These are phyloP conservation scores for Tetrapisispora iriomotensis DNA, from an alignment of 805 yeast genomes.

Conservation along the genomic window DNA sequence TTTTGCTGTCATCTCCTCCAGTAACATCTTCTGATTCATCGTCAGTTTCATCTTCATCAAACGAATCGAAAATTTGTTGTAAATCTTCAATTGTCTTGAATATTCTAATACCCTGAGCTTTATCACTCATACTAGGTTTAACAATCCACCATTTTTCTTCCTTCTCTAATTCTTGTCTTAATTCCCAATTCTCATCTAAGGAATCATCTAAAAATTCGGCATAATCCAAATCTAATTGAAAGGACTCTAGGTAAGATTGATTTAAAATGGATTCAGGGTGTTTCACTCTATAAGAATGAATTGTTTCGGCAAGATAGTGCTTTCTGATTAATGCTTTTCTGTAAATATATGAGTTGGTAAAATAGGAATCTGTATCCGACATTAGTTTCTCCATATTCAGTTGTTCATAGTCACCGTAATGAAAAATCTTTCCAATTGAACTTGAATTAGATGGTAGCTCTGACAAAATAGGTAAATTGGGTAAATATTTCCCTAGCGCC, in stretches of 20 bases:
- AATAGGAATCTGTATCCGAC: conserved; percentile 36
- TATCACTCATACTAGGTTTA: conserved; percentile 95
- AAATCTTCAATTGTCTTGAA: conserved; percentile 71
- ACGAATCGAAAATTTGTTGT: conserved; percentile 73
- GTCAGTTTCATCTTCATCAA: conserved; percentile 68
- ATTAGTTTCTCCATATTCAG: conserved; percentile 57
- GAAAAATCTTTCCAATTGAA: conserved; percentile 39
- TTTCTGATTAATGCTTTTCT: conserved; percentile 87
- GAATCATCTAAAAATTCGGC: conserved; percentile 95
- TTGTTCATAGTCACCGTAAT: conserved; percentile 86
- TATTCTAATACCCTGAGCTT: conserved; percentile 89
- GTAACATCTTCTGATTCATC: conserved; percentile 30
- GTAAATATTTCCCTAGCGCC: conserved; percentile 28
- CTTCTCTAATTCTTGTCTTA: conserved; percentile 63
- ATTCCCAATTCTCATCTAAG: conserved; percentile 83
- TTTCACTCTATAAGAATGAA: conserved; percentile 65
- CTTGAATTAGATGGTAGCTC: conserved; percentile 12
- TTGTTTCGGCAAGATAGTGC: conserved; percentile 77
- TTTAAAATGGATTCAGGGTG: conserved; percentile 56
- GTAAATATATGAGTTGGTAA: conserved; percentile 72
- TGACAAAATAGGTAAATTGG: conserved; percentile 27
- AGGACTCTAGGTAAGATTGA: conserved; percentile 62
- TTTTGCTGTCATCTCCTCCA: conserved; percentile 42
- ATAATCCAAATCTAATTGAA: conserved; percentile 78
- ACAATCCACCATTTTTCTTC: conserved; percentile 57